Percentiles rank a stretch among this genome's conserved stretches.
Conservation (phyloP, 352 stramenopile species). For the Lagenidium giganteum region DNA sequence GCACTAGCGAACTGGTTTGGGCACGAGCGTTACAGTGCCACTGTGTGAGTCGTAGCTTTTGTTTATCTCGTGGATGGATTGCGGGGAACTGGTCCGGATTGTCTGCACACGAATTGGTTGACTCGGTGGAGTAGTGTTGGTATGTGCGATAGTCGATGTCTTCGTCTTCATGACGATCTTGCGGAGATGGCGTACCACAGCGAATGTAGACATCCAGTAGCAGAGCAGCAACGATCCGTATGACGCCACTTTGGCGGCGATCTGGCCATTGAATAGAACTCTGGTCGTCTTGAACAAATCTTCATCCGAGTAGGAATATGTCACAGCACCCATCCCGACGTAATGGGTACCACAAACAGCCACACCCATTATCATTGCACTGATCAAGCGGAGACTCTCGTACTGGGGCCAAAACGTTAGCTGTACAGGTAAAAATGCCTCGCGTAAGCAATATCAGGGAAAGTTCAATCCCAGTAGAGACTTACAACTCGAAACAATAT, state of each 20-base stretch:
- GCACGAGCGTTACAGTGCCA: too few relatives aligned
- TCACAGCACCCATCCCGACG: slow-evolving; percentile 43
- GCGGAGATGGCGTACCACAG: too few relatives aligned
- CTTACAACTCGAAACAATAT: slow-evolving; percentile 62
- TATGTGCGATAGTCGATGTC: too few relatives aligned
- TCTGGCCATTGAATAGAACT: slow-evolving; percentile 24
- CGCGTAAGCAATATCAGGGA: not conserved
- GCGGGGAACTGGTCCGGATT: too few relatives aligned
- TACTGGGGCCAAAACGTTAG: slow-evolving; percentile 57
- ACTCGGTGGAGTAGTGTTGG: too few relatives aligned
- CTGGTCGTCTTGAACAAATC: slow-evolving; percentile 17
- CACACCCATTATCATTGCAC: slow-evolving; percentile 61
- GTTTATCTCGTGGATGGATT: too few relatives aligned
- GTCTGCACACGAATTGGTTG: too few relatives aligned
- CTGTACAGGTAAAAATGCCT: slow-evolving; percentile 6
- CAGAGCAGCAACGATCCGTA: slow-evolving; percentile 50
- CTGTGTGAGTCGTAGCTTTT: too few relatives aligned
- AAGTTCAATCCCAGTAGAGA: too few relatives aligned
- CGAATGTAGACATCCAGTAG: slow-evolving; percentile 49
- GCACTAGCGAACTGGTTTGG: too few relatives aligned
- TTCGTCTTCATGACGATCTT: too few relatives aligned
- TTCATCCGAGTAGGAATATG: slow-evolving; percentile 37
- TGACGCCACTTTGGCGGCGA: slow-evolving; percentile 33
- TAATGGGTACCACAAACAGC: slow-evolving; percentile 71
- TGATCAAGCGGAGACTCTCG: slow-evolving; percentile 44